phyloP scores from a whole-genome alignment of 1,139 yeast species.

The Lipomyces yarrowii region DNA sequence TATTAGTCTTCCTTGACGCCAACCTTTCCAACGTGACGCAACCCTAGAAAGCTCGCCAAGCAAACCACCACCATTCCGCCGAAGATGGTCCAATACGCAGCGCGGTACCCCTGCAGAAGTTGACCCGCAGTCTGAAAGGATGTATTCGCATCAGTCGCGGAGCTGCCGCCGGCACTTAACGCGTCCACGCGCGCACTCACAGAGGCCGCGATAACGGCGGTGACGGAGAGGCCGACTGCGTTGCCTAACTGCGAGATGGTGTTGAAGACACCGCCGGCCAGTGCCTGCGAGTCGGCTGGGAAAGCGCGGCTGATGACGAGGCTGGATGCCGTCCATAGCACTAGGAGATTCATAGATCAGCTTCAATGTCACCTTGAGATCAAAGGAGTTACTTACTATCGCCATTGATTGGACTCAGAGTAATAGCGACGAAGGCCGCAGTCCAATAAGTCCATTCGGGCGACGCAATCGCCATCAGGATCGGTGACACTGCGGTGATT shows the following conservation, averaged over 20 bases:
- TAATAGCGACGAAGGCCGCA: conserved; percentile 6
- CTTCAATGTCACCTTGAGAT: conserved; percentile 2
- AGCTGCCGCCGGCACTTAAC: conserved; percentile 1
- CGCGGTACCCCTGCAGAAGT: conserved; percentile 7
- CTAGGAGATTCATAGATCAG: conserved; percentile 4
- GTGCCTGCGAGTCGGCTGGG: conserved; percentile 8
- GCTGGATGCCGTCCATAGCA: conserved; percentile 7
- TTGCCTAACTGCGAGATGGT: conserved; percentile 8
- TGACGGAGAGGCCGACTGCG: conserved; percentile 3
- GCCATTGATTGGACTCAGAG: conserved; percentile 6
- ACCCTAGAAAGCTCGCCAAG: conserved; percentile 5
- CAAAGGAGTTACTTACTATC: conserved; percentile 2
- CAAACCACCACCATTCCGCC: conserved; percentile 7
- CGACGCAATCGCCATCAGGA: conserved; percentile 7
- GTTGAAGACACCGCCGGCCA: conserved; percentile 7
- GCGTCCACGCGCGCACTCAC: conserved; percentile 2
- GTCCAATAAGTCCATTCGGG: conserved; percentile 6
- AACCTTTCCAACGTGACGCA: conserved; percentile 6
- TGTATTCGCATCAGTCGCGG: conserved; percentile 7
- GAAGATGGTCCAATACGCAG: conserved; percentile 8
- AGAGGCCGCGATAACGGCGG: conserved; percentile 6
- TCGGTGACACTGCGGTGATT: conserved; percentile 7
- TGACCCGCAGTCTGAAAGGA: not conserved
- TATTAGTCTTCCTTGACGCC: conserved; percentile 6
- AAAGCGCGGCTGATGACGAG: conserved; percentile 6